Percentiles rank a stretch among this genome's conserved stretches.
Conservation (phyloP, 805 yeast species). For the Starmera pachycereana region DNA sequence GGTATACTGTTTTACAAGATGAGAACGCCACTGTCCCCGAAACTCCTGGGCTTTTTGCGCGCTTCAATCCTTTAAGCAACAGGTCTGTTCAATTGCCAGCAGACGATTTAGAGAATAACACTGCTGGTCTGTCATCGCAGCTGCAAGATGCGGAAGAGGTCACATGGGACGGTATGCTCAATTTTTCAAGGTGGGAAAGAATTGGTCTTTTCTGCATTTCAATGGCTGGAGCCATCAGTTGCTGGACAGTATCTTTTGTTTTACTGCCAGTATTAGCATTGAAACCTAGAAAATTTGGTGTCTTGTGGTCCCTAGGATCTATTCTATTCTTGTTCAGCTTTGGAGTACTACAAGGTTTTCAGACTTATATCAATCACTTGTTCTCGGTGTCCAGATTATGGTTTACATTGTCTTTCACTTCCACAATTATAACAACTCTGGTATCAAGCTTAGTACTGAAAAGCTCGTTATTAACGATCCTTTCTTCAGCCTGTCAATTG, state of each 20-base stretch:
- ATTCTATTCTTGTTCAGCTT: constrained; percentile 78
- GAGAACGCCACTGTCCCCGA: background rate
- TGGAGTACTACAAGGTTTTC: constrained; percentile 88
- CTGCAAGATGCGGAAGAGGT: background rate
- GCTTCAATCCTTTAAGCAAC: background rate
- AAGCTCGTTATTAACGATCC: constrained; percentile 64
- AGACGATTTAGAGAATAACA: background rate
- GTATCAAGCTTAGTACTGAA: constrained; percentile 61
- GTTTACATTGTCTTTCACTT: constrained; percentile 71
- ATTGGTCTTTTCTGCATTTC: constrained; percentile 10
- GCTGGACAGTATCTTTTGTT: constrained; percentile 49
- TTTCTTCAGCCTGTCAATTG: constrained; percentile 68
- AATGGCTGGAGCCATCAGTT: constrained; percentile 12
- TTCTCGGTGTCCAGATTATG: constrained; percentile 67
- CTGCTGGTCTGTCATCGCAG: too few relatives aligned
- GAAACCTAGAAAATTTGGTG: constrained; percentile 85
- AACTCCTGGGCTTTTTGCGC: background rate
- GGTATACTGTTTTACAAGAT: background rate
- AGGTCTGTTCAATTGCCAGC: background rate
- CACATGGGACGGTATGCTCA: background rate
- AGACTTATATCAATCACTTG: constrained; percentile 66
- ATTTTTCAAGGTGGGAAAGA: constrained; percentile 8
- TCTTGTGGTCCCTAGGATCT: constrained; percentile 87
- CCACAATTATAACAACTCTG: constrained; percentile 69
- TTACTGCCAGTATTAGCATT: constrained; percentile 83